Conservation (phyloP, 768 basidiomycete species). For the Psilocybe azurescens region DNA sequence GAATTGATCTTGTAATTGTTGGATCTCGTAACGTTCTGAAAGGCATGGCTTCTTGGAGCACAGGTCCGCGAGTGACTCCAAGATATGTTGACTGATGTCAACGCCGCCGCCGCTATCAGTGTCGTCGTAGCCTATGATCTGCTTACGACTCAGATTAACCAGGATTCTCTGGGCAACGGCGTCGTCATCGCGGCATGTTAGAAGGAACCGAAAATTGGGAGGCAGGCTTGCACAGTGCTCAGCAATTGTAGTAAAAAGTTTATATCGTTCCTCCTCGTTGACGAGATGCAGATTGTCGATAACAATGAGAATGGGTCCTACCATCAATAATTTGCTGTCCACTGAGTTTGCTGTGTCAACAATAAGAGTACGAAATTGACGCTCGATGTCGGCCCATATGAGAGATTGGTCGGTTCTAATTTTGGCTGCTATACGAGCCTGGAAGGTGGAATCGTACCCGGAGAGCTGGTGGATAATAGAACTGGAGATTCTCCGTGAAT, state of each 20-base stretch:
- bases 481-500: neutral
- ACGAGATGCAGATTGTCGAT: neutral
- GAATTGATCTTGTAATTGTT: neutral
- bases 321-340: neutral
- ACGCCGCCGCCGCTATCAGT: no score
- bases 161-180: neutral
- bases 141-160: neutral
- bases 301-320: neutral
- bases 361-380: neutral
- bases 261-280: neutral
- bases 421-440: neutral
- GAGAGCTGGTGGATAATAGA: conserved; percentile 1
- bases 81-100: neutral
- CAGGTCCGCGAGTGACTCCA: neutral
- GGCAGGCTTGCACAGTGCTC: neutral
- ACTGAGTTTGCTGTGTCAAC: neutral
- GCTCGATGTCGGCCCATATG: neutral
- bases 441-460: neutral
- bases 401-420: conserved; percentile 4
- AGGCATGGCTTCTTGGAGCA: neutral
- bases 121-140: neutral
- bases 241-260: neutral
- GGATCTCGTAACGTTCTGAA: neutral
- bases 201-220: neutral
- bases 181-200: neutral